These are phyloP conservation scores for Endoconidiophora laricicola DNA, from an alignment of 2,329 filamentous ascomycete genomes.

Conservation along the genomic window DNA sequence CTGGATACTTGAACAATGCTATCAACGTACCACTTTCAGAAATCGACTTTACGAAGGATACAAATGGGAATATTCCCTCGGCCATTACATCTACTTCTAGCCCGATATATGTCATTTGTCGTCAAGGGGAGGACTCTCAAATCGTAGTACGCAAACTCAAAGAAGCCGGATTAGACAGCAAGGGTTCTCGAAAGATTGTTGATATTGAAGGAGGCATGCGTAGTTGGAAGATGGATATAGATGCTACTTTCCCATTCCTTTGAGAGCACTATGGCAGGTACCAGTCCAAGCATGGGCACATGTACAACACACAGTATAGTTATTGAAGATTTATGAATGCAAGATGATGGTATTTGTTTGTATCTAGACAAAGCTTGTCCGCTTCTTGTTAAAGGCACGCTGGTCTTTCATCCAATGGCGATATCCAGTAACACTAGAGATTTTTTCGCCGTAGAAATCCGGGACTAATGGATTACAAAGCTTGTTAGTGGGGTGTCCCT, in stretches of 20 bases:
- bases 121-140: slow-evolving; percentile 66
- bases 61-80: too few species aligned
- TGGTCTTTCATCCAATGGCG: slow-evolving; percentile 95
- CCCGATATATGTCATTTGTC: slow-evolving; percentile 56
- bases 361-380: slow-evolving; percentile 40
- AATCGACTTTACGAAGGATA: slow-evolving; percentile 26
- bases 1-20: slow-evolving; percentile 59
- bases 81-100: slow-evolving; percentile 15
- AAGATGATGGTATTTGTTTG: background rate
- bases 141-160: slow-evolving; percentile 49
- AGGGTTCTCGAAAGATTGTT: slow-evolving; percentile 41
- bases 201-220: slow-evolving; percentile 57
- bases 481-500: background rate
- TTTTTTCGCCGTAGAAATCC: slow-evolving; percentile 98
- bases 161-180: slow-evolving; percentile 36
- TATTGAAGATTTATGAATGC: background rate
- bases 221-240: slow-evolving; percentile 56
- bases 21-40: slow-evolving; percentile 47
- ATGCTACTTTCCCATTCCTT: slow-evolving; percentile 37
- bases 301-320: background rate
- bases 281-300: background rate
- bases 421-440: slow-evolving; percentile 81
- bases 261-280: slow-evolving; percentile 17
- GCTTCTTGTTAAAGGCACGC: slow-evolving; percentile 89
- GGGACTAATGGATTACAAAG: slow-evolving; percentile 38